Percentiles rank a stretch among this genome's conserved stretches.
These are phyloP conservation scores for Rachicladosporium sp. DNA, from an alignment of 2,329 filamentous ascomycete species.

Conservation along the genomic window DNA sequence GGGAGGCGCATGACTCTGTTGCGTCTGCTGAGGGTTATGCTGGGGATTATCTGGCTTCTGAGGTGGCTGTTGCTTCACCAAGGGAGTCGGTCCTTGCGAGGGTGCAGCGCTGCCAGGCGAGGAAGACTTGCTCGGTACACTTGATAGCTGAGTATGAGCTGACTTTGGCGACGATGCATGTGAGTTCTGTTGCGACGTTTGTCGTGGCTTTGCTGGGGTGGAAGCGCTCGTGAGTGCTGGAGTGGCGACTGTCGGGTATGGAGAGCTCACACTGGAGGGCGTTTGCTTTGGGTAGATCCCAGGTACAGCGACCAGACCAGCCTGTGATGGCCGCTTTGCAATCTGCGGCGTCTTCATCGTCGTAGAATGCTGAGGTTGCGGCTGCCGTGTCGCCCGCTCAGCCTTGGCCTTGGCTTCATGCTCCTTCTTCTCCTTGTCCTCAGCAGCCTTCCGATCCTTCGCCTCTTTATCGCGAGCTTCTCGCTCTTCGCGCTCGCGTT, in stretches of 20 bases:
- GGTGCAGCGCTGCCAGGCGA: slow-evolving; percentile 49
- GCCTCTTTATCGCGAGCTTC: slow-evolving; percentile 60
- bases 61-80: slow-evolving; percentile 50
- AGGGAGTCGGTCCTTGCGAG: slow-evolving; percentile 49
- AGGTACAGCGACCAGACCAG: slow-evolving; percentile 43
- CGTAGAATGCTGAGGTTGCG: slow-evolving; percentile 22
- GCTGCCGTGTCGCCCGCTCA: slow-evolving; percentile 32
- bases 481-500: slow-evolving; percentile 58
- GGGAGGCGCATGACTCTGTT: slow-evolving; percentile 29
- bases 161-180: slow-evolving; percentile 57
- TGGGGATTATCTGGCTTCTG: slow-evolving; percentile 44
- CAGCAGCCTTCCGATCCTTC: slow-evolving; percentile 52
- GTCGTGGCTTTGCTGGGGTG: slow-evolving; percentile 64
- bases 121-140: slow-evolving; percentile 38
- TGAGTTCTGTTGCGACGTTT: slow-evolving; percentile 66
- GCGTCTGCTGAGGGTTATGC: slow-evolving; percentile 41
- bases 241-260: slow-evolving; percentile 65
- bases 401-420: slow-evolving; percentile 43
- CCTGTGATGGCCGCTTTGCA: slow-evolving; percentile 47
- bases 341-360: slow-evolving; percentile 17
- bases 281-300: slow-evolving; percentile 42
- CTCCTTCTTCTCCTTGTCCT: slow-evolving; percentile 46
- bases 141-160: slow-evolving; percentile 39
- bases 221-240: slow-evolving; percentile 73
- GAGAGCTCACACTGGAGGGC: slow-evolving; percentile 52